Evolutionary conservation across 1,284 basidiomycete species (phyloP).

Genomic region (Fereydounia khargensis): DNA sequence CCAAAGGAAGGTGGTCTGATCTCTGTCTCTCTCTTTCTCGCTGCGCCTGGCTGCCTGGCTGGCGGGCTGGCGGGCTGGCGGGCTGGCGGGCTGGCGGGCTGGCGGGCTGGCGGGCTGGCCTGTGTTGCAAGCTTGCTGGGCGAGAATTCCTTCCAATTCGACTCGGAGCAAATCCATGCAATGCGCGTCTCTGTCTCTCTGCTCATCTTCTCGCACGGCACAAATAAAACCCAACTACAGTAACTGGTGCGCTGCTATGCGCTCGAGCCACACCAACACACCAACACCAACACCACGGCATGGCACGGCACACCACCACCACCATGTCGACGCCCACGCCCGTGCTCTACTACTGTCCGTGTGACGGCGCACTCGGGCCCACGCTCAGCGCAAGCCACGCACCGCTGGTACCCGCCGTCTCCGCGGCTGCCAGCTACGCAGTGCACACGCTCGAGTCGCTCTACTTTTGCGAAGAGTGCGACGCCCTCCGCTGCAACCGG

Average conservation of each 20-base stretch:
- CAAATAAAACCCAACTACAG: no score
- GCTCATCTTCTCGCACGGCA: no score
- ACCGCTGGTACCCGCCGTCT: slow-evolving; percentile 18
- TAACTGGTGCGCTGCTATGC: no score
- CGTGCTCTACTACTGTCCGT: slow-evolving; percentile 32
- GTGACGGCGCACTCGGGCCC: slow-evolving; percentile 7
- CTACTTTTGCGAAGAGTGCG: slow-evolving; percentile 98
- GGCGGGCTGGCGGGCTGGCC: no score
- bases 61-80: no score
- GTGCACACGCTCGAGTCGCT: slow-evolving; percentile 74
- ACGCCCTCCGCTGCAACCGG: slow-evolving; percentile 84
- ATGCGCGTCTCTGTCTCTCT: no score
- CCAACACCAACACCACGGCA: slow-evolving; percentile 15
- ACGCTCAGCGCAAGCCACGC: slow-evolving; percentile 7
- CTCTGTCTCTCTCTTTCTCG: not conserved
- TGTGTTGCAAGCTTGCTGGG: no score
- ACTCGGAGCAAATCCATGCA: no score
- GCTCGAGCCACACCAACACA: not conserved
- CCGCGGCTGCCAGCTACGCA: slow-evolving; percentile 26
- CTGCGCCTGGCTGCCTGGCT: no score
- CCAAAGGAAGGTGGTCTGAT: slow-evolving; percentile 24
- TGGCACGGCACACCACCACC: not conserved
- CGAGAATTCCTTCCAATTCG: no score
- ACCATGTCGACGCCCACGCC: slow-evolving; percentile 8
- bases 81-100: no score